A percentile compares a stretch with the other conserved stretches of the same genome.
These are phyloP conservation scores for Elsinoe australis DNA, from an alignment of 2,329 filamentous ascomycete species.

Conservation along the genomic window DNA sequence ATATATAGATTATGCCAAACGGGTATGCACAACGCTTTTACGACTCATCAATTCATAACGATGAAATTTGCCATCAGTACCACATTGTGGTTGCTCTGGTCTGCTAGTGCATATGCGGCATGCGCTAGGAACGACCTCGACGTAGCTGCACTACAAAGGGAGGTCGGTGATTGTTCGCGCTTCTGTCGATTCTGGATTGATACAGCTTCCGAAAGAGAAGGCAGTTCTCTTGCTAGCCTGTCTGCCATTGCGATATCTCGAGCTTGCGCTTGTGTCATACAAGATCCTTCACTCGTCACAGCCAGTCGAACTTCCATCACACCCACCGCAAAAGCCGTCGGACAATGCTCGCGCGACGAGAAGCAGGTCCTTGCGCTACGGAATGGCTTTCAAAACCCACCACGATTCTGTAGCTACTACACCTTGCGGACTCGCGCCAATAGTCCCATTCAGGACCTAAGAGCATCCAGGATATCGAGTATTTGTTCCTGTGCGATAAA, in stretches of 20 bases:
- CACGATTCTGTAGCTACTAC: slow-evolving; percentile 8
- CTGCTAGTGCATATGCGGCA: too few species aligned
- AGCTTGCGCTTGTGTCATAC: not conserved
- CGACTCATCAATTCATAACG: too few species aligned
- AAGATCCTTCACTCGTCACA: not conserved
- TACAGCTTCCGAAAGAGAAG: not conserved
- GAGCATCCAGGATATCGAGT: slow-evolving; percentile 1
- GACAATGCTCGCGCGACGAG: not conserved
- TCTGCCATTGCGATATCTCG: not conserved
- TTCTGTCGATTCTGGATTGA: slow-evolving; percentile 7
- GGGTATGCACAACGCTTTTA: too few species aligned
- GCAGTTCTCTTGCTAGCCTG: not conserved
- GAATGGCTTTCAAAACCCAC: not conserved
- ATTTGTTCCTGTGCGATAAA: not conserved
- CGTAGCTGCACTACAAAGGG: not conserved
- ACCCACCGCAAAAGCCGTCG: not conserved
- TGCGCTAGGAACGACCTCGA: not conserved
- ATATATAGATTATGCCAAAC: too few species aligned
- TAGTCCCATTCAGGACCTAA: slow-evolving; percentile 1
- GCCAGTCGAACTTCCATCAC: not conserved
- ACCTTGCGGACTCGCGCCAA: not conserved
- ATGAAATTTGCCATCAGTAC: too few species aligned
- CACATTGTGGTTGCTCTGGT: too few species aligned
- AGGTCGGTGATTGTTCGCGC: not conserved
- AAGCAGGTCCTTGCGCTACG: slow-evolving; percentile 2